Evolutionary conservation across 2,329 filamentous ascomycete genomes (phyloP).

Genomic region (Nannizziopsis barbatae): DNA sequence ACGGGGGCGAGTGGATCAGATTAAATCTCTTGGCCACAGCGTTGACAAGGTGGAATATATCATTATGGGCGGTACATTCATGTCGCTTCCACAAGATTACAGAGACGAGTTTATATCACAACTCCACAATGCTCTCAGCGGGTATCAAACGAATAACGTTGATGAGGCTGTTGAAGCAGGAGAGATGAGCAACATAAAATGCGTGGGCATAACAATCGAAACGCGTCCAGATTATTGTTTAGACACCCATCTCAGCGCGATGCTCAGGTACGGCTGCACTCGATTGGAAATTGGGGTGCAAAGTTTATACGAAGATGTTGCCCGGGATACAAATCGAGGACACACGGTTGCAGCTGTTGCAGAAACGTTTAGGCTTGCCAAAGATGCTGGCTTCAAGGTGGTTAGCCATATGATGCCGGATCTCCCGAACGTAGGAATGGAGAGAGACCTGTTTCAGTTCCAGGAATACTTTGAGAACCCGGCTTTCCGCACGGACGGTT

Average conservation of each 20-base stretch:
- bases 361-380: constrained; percentile 92
- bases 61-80: constrained; percentile 99
- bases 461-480: constrained; percentile 97
- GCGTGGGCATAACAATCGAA: constrained; percentile 96
- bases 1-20: constrained; percentile 87
- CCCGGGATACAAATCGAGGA: constrained; percentile 91
- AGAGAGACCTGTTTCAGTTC: constrained; percentile 93
- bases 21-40: constrained; percentile 87
- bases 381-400: constrained; percentile 97
- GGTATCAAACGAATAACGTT: constrained; percentile 86
- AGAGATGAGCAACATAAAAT: constrained; percentile 95
- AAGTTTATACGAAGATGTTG: constrained; percentile 93
- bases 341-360: constrained; percentile 93
- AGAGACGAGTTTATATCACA: constrained; percentile 89
- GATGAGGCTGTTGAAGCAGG: constrained; percentile 91
- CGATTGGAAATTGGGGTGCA: constrained; percentile 90
- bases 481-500: constrained; percentile 85
- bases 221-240: constrained; percentile 94
- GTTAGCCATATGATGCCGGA: constrained; percentile 99
- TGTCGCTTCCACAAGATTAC: constrained; percentile 85
- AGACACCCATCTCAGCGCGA: constrained; percentile 86
- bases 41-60: constrained; percentile 99
- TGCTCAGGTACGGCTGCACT: constrained; percentile 97
- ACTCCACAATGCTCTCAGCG: constrained; percentile 90
- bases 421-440: constrained; percentile 94